Conservation (phyloP, 306 rosid species). For the Quercus suber region DNA sequence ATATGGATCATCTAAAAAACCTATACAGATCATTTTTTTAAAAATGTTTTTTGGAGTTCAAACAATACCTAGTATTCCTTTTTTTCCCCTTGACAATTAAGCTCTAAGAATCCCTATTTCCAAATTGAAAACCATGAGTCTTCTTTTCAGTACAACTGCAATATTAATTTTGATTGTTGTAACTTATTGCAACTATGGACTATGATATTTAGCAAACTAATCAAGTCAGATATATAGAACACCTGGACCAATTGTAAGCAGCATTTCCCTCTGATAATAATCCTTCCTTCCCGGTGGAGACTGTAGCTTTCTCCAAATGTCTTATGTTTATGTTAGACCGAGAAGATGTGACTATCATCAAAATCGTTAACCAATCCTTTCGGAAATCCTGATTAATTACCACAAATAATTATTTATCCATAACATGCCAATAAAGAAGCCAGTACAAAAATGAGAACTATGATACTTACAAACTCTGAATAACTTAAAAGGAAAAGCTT, state of each 20-base stretch:
- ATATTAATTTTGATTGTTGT: background rate
- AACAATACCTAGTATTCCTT: too few species aligned
- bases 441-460: background rate
- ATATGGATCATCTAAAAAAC: too few species aligned
- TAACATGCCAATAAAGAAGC: conserved; percentile 5
- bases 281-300: conserved; percentile 98
- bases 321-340: conserved; percentile 93
- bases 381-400: conserved; percentile 69
- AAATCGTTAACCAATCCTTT: conserved; percentile 84
- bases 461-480: background rate
- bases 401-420: background rate
- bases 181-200: conserved; percentile 10
- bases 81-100: too few species aligned
- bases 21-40: too few species aligned
- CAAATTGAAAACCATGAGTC: background rate
- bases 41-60: too few species aligned
- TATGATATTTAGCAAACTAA: conserved; percentile 10
- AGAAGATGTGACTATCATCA: conserved; percentile 92
- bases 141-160: background rate
- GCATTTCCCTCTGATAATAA: conserved; percentile 90
- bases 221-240: conserved; percentile 21
- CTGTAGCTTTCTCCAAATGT: conserved; percentile 99
- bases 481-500: background rate
- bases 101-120: background rate
- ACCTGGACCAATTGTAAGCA: conserved; percentile 99